Percentiles rank a stretch among this genome's conserved stretches.
Evolutionary conservation across 176 grass and related monocot genomes (phyloP).

Genomic region (Eleusine indica): DNA sequence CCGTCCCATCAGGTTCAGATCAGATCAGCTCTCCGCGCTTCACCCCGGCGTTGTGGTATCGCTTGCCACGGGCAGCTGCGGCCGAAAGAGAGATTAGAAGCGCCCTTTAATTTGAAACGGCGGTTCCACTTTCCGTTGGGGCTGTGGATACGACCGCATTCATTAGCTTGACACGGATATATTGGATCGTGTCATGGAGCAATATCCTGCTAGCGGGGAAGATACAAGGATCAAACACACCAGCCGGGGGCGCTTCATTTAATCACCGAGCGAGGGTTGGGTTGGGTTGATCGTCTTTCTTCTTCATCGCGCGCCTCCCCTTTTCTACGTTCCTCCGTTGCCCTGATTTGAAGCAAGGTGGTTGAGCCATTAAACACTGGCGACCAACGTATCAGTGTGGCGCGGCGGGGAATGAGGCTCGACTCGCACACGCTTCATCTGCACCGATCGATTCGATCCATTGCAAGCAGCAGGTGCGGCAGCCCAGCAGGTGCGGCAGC

Average conservation of each 20-base stretch:
- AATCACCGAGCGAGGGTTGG: not conserved
- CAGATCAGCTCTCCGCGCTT: not conserved
- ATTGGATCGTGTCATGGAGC: not conserved
- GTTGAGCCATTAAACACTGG: slow-evolving; percentile 49
- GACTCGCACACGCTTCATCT: not conserved
- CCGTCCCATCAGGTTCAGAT: not conserved
- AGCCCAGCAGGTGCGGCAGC: not conserved
- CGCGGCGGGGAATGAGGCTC: not conserved
- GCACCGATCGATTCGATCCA: not conserved
- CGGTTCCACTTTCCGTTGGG: slow-evolving; percentile 40
- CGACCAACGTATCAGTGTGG: not conserved
- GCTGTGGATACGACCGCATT: slow-evolving; percentile 47
- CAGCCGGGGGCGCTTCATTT: not conserved
- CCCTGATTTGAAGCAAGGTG: slow-evolving; percentile 48
- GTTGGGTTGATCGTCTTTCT: not conserved
- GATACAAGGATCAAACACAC: not conserved
- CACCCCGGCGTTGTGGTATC: not conserved
- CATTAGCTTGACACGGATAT: not conserved
- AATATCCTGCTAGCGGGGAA: not conserved
- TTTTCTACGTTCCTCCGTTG: not conserved
- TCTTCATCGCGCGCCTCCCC: too few species aligned
- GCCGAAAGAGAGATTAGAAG: slow-evolving; percentile 38
- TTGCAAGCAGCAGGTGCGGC: not conserved
- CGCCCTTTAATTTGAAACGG: not conserved
- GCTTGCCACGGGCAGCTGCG: not conserved